A percentile compares a stretch with the other conserved stretches of the same genome.
Evolutionary conservation across 108 stramenopile species (phyloP).

Genomic region (Chaetoceros tenuissimus): DNA sequence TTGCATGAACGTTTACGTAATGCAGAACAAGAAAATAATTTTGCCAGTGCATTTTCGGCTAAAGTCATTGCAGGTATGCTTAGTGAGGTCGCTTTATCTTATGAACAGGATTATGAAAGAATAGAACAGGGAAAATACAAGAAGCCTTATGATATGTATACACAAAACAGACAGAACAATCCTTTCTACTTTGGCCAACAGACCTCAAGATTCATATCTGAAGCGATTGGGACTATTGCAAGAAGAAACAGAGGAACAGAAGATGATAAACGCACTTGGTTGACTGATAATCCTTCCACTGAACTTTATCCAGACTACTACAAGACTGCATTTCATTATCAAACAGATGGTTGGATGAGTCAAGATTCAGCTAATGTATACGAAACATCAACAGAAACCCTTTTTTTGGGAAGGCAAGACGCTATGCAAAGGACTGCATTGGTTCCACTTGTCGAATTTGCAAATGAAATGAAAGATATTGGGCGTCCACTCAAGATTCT

Average conservation of each 20-base stretch:
- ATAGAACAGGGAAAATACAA: constrained; percentile 11
- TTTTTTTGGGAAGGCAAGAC: constrained; percentile 49
- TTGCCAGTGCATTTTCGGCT: background rate
- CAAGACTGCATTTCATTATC: constrained; percentile 30
- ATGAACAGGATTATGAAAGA: constrained; percentile 21
- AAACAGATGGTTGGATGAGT: constrained; percentile 42
- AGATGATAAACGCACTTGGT: background rate
- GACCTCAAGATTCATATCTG: constrained; percentile 12
- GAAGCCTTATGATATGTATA: constrained; percentile 22
- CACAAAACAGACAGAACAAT: constrained; percentile 9
- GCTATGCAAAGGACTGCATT: constrained; percentile 30
- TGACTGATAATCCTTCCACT: background rate
- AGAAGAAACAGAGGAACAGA: constrained; percentile 12
- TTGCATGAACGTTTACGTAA: constrained; percentile 13
- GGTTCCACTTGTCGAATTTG: constrained; percentile 7
- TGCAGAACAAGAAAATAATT: constrained; percentile 1
- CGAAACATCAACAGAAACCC: constrained; percentile 36
- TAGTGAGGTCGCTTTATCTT: constrained; percentile 19
- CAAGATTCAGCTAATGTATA: constrained; percentile 23
- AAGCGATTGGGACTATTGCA: constrained; percentile 18
- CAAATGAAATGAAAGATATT: background rate
- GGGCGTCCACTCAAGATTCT: constrained; percentile 18
- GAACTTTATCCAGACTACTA: constrained; percentile 35
- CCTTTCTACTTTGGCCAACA: constrained; percentile 13
- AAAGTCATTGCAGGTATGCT: constrained; percentile 9